Evolutionary conservation across 2,329 filamentous ascomycete genomes (phyloP), one percentile per base, ranked within the genome.

Genomic region (Aspergillus japonicus): DNA sequence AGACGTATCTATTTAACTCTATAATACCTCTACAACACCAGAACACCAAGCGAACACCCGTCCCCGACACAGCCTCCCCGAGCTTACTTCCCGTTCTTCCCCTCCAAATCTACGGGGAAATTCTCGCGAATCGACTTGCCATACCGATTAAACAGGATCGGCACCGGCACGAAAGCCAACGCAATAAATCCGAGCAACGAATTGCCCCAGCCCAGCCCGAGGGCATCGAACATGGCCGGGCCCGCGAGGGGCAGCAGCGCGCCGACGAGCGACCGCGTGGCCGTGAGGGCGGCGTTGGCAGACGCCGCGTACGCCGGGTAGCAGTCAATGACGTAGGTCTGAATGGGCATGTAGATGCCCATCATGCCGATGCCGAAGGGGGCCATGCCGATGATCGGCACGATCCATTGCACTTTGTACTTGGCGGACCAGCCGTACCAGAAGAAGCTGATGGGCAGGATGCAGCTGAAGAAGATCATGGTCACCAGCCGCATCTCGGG

Each of bases 211-310:
- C 80, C 80, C 35, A 80, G 73, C 0, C 79, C 80, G 1, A 82
- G 66, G 0, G 68, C 64, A 0, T 66, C 55, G 60, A 81, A 82
- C 79, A 84, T 66, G 69, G 78, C 75, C 1, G 80, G 73, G 0
- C 85, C 87, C n/a, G 85, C 86, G 1, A 89, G 74, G 0, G 87
- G 87, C 1, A 89, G 80, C 0, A 85, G 77, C 8, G 85, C 85
- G 0, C 82, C 85, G 0, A 82, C 78, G 59, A 87, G 71, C 2
- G 80, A 84, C 47, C 84, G 75, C 12, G 85, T 74, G 3, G 86
- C 79, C 0, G 83, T 82, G 16, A 82, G 78, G 0, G 81, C 82
- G 0, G 82, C 84, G 26, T 82, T 81, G 0, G 82, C 82, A 53
- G 72, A 77, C 0, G 81, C 81, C 0, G 81, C 80, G 53, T 75